Evolutionary conservation across 495 filamentous ascomycete species (phyloP).

Genomic region (Xylaria sp.): DNA sequence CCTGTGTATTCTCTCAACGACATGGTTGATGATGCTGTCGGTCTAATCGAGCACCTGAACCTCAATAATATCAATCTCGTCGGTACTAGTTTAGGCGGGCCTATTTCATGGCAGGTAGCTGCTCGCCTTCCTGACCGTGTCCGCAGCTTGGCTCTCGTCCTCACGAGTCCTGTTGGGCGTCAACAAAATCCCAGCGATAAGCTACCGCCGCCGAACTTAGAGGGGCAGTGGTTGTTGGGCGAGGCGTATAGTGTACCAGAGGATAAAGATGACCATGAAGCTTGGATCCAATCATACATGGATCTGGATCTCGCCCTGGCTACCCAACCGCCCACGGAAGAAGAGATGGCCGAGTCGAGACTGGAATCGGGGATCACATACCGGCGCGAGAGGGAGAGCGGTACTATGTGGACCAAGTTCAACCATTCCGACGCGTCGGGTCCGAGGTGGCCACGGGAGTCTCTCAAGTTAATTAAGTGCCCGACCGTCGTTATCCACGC

Average conservation of each 20-base stretch:
- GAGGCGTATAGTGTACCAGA: conserved; percentile 2
- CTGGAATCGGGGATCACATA: conserved; percentile 22
- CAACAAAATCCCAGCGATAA: conserved; percentile 18
- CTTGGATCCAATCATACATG: conserved; percentile 23
- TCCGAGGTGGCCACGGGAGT: conserved; percentile 24
- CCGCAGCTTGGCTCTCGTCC: conserved; percentile 19
- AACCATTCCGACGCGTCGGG: conserved; percentile 26
- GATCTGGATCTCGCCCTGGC: conserved; percentile 18
- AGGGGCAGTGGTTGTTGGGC: conserved; percentile 16
- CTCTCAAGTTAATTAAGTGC: conserved; percentile 6
- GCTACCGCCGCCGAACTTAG: not conserved
- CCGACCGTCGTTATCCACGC: conserved; percentile 23
- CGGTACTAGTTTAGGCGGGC: conserved; percentile 21
- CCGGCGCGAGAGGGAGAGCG: conserved; percentile 24
- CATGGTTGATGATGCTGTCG: conserved; percentile 23
- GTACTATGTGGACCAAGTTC: conserved; percentile 24
- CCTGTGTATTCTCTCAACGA: conserved; percentile 20
- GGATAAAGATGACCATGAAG: conserved; percentile 4
- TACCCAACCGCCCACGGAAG: conserved; percentile 17
- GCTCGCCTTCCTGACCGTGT: conserved; percentile 5
- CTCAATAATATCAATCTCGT: conserved; percentile 11
- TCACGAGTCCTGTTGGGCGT: conserved; percentile 22
- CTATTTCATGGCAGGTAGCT: conserved; percentile 22
- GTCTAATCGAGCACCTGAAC: conserved; percentile 23
- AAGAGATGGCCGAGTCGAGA: conserved; percentile 23